These are phyloP conservation scores for Venturia oleaginea DNA, from an alignment of 2,329 filamentous ascomycete genomes.

Conservation along the genomic window DNA sequence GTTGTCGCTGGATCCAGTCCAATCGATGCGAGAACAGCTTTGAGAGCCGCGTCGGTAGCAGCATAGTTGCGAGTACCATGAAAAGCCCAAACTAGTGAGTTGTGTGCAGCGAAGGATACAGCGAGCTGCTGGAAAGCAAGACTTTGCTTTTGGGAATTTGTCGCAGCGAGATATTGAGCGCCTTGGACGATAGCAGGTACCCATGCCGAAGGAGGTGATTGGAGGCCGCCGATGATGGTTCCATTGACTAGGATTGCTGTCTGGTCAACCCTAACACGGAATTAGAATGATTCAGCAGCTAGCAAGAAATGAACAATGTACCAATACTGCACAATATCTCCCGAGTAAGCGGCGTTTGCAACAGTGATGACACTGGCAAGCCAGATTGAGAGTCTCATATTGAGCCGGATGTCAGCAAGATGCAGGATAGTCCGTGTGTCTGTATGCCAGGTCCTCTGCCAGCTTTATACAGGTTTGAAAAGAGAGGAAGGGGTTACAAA, in stretches of 20 bases:
- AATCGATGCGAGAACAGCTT: slow-evolving; percentile 18
- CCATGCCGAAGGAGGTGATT: slow-evolving; percentile 23
- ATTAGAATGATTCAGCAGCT: not conserved
- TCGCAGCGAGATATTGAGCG: slow-evolving; percentile 21
- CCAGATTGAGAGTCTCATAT: not conserved
- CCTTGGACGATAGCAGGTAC: slow-evolving; percentile 22
- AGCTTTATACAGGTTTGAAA: not conserved
- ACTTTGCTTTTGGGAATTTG: slow-evolving; percentile 17
- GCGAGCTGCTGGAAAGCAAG: slow-evolving; percentile 23
- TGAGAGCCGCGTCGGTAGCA: slow-evolving; percentile 19
- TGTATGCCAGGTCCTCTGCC: too few relatives aligned
- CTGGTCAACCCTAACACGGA: slow-evolving; percentile 19
- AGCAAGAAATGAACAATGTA: not conserved
- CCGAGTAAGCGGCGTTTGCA: slow-evolving; percentile 16
- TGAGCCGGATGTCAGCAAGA: not conserved
- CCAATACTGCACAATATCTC: slow-evolving; percentile 21
- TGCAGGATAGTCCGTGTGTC: not conserved
- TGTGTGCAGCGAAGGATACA: slow-evolving; percentile 24
- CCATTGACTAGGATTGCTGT: slow-evolving; percentile 20
- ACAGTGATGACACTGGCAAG: slow-evolving; percentile 1
- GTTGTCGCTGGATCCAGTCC: slow-evolving; percentile 18
- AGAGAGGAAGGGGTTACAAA: not conserved
- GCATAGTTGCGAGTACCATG: slow-evolving; percentile 23
- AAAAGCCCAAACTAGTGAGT: slow-evolving; percentile 22
- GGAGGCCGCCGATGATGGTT: slow-evolving; percentile 21